Base-by-base conservation (phyloP, 495 filamentous ascomycete species). In the Achaetomiella virescens region DNA sequence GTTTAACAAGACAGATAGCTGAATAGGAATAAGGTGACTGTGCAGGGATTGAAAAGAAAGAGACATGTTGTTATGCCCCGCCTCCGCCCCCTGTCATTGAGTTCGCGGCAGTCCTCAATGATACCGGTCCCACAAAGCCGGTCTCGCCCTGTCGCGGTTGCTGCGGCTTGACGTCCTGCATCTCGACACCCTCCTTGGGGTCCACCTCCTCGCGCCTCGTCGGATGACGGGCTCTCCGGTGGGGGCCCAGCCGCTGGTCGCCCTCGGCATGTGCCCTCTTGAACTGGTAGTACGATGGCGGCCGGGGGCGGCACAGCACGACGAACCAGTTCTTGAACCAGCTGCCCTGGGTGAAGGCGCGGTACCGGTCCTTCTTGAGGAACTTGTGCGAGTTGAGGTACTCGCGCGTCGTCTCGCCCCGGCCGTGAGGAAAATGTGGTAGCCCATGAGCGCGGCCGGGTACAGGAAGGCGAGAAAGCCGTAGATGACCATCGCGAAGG, bases 331-430 rank as follows among this genome's bases (percentile, higher is more conserved):
- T 97, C 54, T 75, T 84, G 70, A 86, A 72, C 55, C 84, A 75
- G 62, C 74, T 89, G 21, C 81, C 85, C 65, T 96, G 92, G 0
- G 84, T 88, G 54, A 95, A 98, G 6, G 93, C 90, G 33, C 90
- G 80, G 69, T 96, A 95, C 21, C 93, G 83, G 66, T 97, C 93
- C 59, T 86, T 82, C 73, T 91, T 92, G 50, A 84, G 71, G 70
- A 97, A 96, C 65, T 97, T 97, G 67, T 95, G 90, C 11, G 87
- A 90, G 70, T 93, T 95, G 44, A 98, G 81, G 66, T 95, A 97
- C 70, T 98, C 93, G 57, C 95, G 80, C 1, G 93, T 98, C 8
- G 95, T 97, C 73, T 97, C 92, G 17, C 91, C 93, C 37, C 90
- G 31, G 82, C 88, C 70, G 91, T 88, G 36, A 98, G 76, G 72